Evolutionary conservation across 345 rosid species (phyloP).

Genomic region (Camelina neglecta): DNA sequence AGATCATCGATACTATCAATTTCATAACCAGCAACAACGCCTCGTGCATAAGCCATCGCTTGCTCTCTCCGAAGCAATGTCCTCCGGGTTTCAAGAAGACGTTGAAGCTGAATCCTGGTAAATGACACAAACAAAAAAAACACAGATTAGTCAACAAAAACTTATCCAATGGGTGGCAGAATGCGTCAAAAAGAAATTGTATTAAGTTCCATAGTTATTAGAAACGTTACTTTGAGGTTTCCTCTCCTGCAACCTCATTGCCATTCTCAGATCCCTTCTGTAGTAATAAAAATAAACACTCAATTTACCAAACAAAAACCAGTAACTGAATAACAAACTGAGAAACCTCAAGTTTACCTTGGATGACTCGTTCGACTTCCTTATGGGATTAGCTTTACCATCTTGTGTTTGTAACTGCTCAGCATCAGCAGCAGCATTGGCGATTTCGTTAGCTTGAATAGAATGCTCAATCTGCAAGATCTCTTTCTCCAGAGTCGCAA

Average conservation of each 20-base stretch:
- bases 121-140: constrained; percentile 24
- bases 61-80: constrained; percentile 74
- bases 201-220: background rate
- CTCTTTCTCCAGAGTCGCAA: constrained; percentile 72
- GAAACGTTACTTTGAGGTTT: constrained; percentile 69
- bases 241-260: constrained; percentile 51
- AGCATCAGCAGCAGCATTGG: constrained; percentile 36
- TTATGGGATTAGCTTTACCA: constrained; percentile 47
- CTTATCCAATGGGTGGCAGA: background rate
- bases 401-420: constrained; percentile 43
- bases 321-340: background rate
- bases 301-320: constrained; percentile 6
- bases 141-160: constrained; percentile 26
- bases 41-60: constrained; percentile 90
- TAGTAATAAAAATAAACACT: constrained; percentile 32
- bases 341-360: constrained; percentile 47
- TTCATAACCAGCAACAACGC: constrained; percentile 79
- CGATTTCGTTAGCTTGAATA: constrained; percentile 60
- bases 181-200: background rate
- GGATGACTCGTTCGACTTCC: constrained; percentile 56
- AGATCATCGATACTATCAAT: constrained; percentile 72
- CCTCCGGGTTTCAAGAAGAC: constrained; percentile 71
- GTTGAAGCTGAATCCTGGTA: constrained; percentile 72
- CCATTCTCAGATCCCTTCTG: constrained; percentile 51
- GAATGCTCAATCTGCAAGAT: constrained; percentile 74